A percentile compares a stretch with the other conserved stretches of the same genome.
Conservation (phyloP, 1,139 yeast species). For the Kluyveromyces marxianus region DNA sequence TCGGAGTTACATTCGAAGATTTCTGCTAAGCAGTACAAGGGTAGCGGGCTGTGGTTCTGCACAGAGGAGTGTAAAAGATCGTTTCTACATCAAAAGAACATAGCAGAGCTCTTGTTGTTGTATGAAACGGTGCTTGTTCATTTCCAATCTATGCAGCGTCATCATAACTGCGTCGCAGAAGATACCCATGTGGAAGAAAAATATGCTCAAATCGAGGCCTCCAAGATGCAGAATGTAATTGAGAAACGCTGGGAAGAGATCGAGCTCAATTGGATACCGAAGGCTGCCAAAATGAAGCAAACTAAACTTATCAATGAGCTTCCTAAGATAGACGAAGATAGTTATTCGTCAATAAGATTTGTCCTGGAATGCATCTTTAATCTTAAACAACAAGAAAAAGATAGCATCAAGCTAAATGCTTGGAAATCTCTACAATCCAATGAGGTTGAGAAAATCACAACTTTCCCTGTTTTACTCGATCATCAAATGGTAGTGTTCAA, state of each 20-base stretch:
- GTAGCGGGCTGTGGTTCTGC: conserved; percentile 52
- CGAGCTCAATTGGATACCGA: conserved; percentile 34
- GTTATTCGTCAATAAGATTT: conserved; percentile 35
- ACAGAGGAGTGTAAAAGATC: conserved; percentile 36
- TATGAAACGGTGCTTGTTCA: conserved; percentile 28
- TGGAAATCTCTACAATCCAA: conserved; percentile 49
- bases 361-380: conserved; percentile 27
- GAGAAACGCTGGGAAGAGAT: conserved; percentile 26
- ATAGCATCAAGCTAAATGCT: conserved; percentile 6
- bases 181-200: not conserved
- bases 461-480: conserved; percentile 44
- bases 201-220: not conserved
- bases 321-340: conserved; percentile 34
- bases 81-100: conserved; percentile 31
- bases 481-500: conserved; percentile 47
- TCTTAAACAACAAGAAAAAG: conserved; percentile 10
- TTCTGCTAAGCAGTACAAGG: conserved; percentile 21
- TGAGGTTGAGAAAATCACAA: conserved; percentile 42
- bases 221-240: conserved; percentile 9
- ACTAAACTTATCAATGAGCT: conserved; percentile 19
- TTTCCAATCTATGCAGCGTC: conserved; percentile 22
- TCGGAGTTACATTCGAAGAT: not conserved
- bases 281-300: conserved; percentile 23
- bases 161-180: conserved; percentile 6
- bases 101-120: conserved; percentile 23